Evolutionary conservation across 805 yeast genomes (phyloP), one percentile per base, ranked within the genome.

Genomic region (Saccharomyces mikatae): DNA sequence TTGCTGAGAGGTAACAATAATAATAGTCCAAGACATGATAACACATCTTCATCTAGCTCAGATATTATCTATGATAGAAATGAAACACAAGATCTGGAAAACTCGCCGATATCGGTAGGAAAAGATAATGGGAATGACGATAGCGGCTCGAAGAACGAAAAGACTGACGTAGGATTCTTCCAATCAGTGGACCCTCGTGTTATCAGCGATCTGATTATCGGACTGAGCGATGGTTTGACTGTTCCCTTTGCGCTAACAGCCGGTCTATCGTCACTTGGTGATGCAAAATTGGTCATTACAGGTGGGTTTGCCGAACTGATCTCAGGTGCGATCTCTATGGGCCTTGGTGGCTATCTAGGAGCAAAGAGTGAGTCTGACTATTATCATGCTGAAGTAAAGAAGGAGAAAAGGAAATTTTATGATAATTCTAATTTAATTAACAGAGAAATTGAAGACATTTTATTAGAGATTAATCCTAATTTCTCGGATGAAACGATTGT

Each of bases 241-340:
- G 99, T 92, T 46, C 99, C 99, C n/a, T 92, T 92, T 77, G 99
- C 99, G 1, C 79, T 94, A 62, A 94, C 98, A 1, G 98, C 99
- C 0, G 99, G 98, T 50, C 78, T 92, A 54, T 86, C 96, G 0
- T 85, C 95, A 1, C 78, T 92, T 52, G 99, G 99, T 52, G 87
- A 89, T 69, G 76, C 96, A 17, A 86, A 81, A 69, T 79, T 92
- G 59, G 99, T 92, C 51, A 90, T 92, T 57, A 90, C 98, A 28
- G 99, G 98, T 77, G 99, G 98, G 26, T 81, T 92, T 80, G 98
- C 98, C 9, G 99, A 92, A 75, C 81, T 92, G 61, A 95, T 92
- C 3, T 87, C 96, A 5, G 99, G 99, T 50, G 96, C 98, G 48
- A 91, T 92, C 52, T 87, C 96, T 29, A 92, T 92, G 99, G 98